Evolutionary conservation across 2,329 filamentous ascomycete genomes (phyloP).

Genomic region (Karstenula rhodostoma): DNA sequence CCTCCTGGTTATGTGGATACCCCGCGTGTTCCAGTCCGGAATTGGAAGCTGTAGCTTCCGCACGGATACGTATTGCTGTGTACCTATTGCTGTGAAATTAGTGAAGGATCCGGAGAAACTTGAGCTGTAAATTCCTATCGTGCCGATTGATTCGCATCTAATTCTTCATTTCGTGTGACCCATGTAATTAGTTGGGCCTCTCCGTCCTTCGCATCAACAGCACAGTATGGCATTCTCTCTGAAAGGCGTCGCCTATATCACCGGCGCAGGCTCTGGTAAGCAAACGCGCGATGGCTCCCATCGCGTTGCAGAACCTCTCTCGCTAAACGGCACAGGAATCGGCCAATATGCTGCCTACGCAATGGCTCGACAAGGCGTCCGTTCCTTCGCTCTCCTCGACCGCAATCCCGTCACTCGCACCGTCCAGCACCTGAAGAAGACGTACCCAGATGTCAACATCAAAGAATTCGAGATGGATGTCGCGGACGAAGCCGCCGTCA

Average conservation of each 20-base stretch:
- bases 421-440: slow-evolving; percentile 43
- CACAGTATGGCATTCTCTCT: slow-evolving; percentile 51
- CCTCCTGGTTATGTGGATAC: background rate
- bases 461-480: slow-evolving; percentile 58
- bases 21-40: background rate
- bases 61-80: too few relatives aligned
- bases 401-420: slow-evolving; percentile 50
- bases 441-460: slow-evolving; percentile 53
- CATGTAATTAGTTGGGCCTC: background rate
- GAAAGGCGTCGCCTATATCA: slow-evolving; percentile 59
- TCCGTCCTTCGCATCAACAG: background rate
- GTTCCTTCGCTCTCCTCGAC: slow-evolving; percentile 58
- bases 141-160: background rate
- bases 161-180: background rate
- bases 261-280: slow-evolving; percentile 58
- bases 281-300: background rate
- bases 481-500: slow-evolving; percentile 53
- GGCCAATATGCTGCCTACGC: slow-evolving; percentile 57
- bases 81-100: too few relatives aligned
- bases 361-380: slow-evolving; percentile 59
- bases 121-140: background rate
- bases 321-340: slow-evolving; percentile 53
- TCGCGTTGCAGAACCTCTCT: background rate
- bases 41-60: slow-evolving; percentile 3
- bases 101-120: background rate